Base-by-base conservation (phyloP, 2,329 filamentous ascomycete species). In the Hypoxylon sp. region DNA sequence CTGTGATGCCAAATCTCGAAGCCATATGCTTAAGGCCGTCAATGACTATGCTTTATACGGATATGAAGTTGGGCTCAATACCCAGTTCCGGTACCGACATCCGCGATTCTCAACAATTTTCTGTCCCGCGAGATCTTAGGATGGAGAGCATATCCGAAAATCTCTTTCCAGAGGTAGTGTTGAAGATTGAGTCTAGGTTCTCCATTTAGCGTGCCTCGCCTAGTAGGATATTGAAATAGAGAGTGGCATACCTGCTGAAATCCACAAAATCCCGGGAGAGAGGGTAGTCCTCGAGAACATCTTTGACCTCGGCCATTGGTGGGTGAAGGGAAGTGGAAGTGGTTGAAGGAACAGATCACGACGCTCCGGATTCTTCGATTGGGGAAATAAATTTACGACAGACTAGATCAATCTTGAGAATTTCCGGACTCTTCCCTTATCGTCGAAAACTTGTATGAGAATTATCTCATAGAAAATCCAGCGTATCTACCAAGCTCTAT, bases 61-160 rank as follows among this genome's bases (percentile, higher is more conserved):
- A 30, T 30, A 9, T 25, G 13, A 17, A 2, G 46, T 50, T 4
- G 23, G 23, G 11, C 32, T 30, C 2, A 5, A 50, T 48, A 75
- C 73, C 65, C 72, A 14, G 74, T 75, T 19, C 74, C 73, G 2
- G 72, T 72, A 23, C 73, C 75, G n/a, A 76, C 66, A 49, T 76
- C 74, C 25, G 74, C 73, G 13, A 76, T 51, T 5, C 67, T 58
- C 3, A 75, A 50, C 14, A 19, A n/a, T 60, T 41, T 9, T 57
- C 19, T 1, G 4, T 49, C 2, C 67, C 49, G 14, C 14, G 69
- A 61, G 11, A 76, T 74, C 2, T 63, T 67, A 2, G 74, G 74
- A 53, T 75, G 70, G 2, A 75, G 19, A 11, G 19, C 36, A 43
- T 73, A 74, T 5, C 72, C 73, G 19, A 72, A 74, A 13, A 56